Conservation (phyloP, 306 rosid genomes). For the Corylus avellana region DNA sequence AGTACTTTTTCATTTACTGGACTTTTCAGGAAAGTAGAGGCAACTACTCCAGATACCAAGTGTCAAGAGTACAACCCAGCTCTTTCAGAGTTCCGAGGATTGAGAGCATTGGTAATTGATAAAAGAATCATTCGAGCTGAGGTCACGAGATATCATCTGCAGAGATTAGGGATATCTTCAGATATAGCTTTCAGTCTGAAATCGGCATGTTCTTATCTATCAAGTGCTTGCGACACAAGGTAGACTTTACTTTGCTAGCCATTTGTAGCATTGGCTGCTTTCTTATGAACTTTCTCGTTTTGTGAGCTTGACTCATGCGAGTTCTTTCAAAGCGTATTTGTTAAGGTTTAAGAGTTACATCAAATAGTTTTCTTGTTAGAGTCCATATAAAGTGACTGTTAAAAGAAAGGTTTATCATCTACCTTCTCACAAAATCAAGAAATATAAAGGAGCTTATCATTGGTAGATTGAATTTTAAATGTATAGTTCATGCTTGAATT, state of each 20-base stretch:
- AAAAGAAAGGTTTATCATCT: slow-evolving; percentile 10
- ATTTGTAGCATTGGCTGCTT: background rate
- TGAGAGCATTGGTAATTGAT: slow-evolving; percentile 74
- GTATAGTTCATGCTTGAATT: background rate
- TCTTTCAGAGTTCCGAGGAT: slow-evolving; percentile 55
- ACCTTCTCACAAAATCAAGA: background rate
- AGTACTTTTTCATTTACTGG: slow-evolving; percentile 89
- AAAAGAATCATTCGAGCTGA: slow-evolving; percentile 67
- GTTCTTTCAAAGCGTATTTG: background rate
- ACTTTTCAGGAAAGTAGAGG: slow-evolving; percentile 63
- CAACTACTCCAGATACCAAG: slow-evolving; percentile 44
- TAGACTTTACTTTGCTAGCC: slow-evolving; percentile 22
- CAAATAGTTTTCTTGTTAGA: slow-evolving; percentile 1
- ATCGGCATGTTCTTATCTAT: slow-evolving; percentile 55
- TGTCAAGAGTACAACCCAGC: slow-evolving; percentile 51
- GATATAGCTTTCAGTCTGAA: slow-evolving; percentile 55
- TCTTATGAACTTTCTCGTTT: background rate
- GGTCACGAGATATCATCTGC: slow-evolving; percentile 77
- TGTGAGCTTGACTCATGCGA: background rate
- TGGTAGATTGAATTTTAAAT: slow-evolving; percentile 11
- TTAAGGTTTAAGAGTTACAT: background rate
- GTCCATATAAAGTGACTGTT: background rate
- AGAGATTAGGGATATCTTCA: slow-evolving; percentile 76
- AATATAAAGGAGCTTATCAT: slow-evolving; percentile 2
- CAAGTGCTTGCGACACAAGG: slow-evolving; percentile 53